Evolutionary conservation across 169 alveolate genomes (phyloP), one percentile per base, ranked within the genome.

Genomic region (Plasmodium falciparum): DNA sequence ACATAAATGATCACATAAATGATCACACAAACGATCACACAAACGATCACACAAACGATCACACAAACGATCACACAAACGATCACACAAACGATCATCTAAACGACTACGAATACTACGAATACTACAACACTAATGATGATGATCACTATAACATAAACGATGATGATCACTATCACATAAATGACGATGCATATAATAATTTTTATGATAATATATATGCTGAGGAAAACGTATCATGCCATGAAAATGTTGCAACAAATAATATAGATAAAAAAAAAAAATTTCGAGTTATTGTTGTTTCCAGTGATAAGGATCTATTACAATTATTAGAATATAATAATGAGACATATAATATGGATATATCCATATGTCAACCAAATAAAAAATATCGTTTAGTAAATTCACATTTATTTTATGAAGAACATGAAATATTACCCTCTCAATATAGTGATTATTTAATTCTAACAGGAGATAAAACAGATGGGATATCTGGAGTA

Each of bases 281-380:
- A 49, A 75, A 74, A 26, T 90, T 89, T 58, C 93, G 94, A 13
- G 94, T 92, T 15, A 67, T 92, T 24, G 86, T 94, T 13, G 93
- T 94, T 29, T 92, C 96, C 0, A 93, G 95, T 56, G 96, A 94
- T 54, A 94, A 94, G 90, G 96, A 94, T 61, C 69, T 94, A 33
- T 52, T 94, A 12, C 96, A 94, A 65, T 74, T 94, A 1, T 70
- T 94, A 26, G 90, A 80, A 49, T 80, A 80, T 33, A 74, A 89
- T 62, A 66, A 92, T 17, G 89, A 94, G 74, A 93, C 59, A 22
- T 74, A 69, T 47, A 92, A 92, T 61, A 75, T 94, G 66, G 59
- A 73, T 33, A 94, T 94, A 47, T 67, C 67, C 15, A 66, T 94
- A 22, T 92, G 93, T 22, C 96, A 94, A 85, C 96, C 96, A 9